Evolutionary conservation across 495 filamentous ascomycete species (phyloP).

Genomic region (Sordaria brevicollis): DNA sequence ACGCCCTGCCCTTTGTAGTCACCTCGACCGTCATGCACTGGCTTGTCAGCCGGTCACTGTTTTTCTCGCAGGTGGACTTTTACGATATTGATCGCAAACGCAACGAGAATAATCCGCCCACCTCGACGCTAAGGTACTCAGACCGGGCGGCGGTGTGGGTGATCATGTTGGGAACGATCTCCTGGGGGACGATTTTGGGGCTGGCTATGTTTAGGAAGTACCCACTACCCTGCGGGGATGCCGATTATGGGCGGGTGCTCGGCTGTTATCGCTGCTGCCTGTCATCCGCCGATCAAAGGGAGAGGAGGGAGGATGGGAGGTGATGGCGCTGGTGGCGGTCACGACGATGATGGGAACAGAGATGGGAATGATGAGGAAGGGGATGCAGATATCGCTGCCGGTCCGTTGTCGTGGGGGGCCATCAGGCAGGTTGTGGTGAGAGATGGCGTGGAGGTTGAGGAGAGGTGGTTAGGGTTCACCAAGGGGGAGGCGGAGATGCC

Average conservation of each 20-base stretch:
- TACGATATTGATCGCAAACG: background rate
- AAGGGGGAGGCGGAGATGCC: background rate
- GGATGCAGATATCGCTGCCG: background rate
- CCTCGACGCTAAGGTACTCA: background rate
- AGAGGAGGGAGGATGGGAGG: background rate
- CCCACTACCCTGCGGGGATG: background rate
- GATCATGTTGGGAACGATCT: background rate
- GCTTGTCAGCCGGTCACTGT: conserved; percentile 31
- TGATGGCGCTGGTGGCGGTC: too few species aligned
- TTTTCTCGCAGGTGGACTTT: conserved; percentile 18
- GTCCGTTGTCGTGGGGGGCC: background rate
- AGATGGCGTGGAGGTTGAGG: background rate
- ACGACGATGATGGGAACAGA: background rate
- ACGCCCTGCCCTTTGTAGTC: conserved; percentile 26
- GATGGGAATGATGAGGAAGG: background rate
- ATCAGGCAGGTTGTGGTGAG: background rate
- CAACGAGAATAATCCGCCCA: background rate
- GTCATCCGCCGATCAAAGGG: background rate
- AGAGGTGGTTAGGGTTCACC: background rate
- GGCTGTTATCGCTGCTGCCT: background rate
- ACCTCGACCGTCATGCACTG: conserved; percentile 29
- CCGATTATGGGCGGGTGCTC: background rate
- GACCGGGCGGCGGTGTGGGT: background rate
- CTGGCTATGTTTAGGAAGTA: background rate
- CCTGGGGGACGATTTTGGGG: background rate